phyloP scores from a whole-genome alignment of 1,284 basidiomycete species.

The Rhizoctonia solani region DNA sequence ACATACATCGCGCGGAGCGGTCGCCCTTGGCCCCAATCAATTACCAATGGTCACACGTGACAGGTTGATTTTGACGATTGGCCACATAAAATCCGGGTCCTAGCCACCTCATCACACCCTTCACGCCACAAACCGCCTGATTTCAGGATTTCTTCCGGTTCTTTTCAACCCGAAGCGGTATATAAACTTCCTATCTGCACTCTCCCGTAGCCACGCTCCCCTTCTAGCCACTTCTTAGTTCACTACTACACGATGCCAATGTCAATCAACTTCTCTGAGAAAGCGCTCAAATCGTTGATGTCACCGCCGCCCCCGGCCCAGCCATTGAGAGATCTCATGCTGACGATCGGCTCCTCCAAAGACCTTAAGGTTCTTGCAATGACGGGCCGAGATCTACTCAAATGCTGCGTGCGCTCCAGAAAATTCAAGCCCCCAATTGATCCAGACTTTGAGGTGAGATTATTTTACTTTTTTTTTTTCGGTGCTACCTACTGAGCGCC shows the following conservation, averaged over 20 bases:
- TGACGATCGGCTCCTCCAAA: neutral
- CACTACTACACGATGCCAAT: constrained; percentile 8
- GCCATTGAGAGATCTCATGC: constrained; percentile 8
- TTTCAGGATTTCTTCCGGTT: neutral
- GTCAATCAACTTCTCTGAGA: constrained; percentile 10
- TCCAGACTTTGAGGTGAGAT: neutral
- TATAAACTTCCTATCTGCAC: constrained; percentile 24
- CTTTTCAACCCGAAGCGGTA: constrained; percentile 9
- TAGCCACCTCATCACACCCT: constrained; percentile 17
- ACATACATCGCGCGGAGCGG: too few species aligned
- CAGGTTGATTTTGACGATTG: too few species aligned
- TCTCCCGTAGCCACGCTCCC: constrained; percentile 4
- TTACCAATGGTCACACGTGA: neutral
- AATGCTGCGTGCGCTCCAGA: neutral
- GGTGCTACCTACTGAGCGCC: neutral
- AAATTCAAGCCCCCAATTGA: constrained; percentile 16
- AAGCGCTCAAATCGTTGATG: constrained; percentile 9
- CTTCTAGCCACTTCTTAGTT: constrained; percentile 12
- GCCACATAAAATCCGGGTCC: neutral
- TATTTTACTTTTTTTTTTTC: neutral
- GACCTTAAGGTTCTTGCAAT: neutral
- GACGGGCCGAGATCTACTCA: constrained; percentile 12
- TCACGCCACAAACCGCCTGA: constrained; percentile 1
- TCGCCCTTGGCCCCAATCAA: neutral
- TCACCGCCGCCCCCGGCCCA: constrained; percentile 8